Conservation (phyloP, 2,329 filamentous ascomycete species). For the Monilinia fructigena region DNA sequence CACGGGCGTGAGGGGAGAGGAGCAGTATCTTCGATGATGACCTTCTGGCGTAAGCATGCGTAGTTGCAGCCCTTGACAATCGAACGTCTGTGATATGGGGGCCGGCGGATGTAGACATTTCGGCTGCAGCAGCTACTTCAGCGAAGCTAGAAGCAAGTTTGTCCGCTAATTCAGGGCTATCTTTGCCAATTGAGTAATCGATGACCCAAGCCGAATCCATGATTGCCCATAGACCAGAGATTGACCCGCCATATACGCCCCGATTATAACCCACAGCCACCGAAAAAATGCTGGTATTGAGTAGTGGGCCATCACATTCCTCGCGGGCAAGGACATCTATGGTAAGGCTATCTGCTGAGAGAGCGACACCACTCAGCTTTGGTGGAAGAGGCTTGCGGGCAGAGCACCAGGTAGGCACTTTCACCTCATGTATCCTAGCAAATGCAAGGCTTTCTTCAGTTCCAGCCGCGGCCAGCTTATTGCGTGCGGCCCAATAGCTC, state of each 20-base stretch:
- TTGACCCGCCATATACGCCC: slow-evolving; percentile 2
- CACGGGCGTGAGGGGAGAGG: not conserved
- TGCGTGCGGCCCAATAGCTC: slow-evolving; percentile 3
- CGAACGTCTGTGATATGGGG: slow-evolving; percentile 11
- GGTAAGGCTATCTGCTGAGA: not conserved
- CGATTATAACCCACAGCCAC: slow-evolving; percentile 1
- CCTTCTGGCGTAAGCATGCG: slow-evolving; percentile 15
- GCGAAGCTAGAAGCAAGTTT: not conserved
- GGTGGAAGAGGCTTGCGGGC: slow-evolving; percentile 7
- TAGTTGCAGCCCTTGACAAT: slow-evolving; percentile 13
- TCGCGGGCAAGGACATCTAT: not conserved
- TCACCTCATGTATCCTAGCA: not conserved
- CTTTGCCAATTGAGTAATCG: slow-evolving; percentile 16
- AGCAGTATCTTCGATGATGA: not conserved
- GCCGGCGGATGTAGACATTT: not conserved
- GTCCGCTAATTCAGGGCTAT: not conserved
- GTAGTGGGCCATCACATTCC: not conserved
- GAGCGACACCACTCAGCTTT: slow-evolving; percentile 2
- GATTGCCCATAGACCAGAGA: not conserved
- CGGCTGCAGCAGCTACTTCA: slow-evolving; percentile 2
- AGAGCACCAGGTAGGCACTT: not conserved
- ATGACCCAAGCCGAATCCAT: slow-evolving; percentile 10
- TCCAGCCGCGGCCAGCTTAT: not conserved
- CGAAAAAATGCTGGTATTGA: slow-evolving; percentile 8
- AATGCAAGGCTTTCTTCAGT: not conserved